phyloP scores from a whole-genome alignment of 495 filamentous ascomycete genomes.

The Penicillium roqueforti region DNA sequence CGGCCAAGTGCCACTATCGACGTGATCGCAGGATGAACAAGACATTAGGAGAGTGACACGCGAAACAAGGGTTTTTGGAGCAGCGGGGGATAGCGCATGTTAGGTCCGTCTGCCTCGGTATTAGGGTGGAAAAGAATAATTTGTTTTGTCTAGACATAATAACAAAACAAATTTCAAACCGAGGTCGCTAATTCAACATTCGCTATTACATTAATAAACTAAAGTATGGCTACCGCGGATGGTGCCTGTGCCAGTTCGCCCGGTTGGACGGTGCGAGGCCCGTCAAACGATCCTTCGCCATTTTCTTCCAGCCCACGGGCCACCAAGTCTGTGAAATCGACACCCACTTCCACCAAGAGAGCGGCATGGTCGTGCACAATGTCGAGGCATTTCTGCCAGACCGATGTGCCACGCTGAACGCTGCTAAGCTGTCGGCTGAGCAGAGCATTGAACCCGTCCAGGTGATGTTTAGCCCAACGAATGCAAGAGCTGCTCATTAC shows the following conservation, averaged over 20 bases:
- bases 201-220: not conserved
- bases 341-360: slow-evolving; percentile 76
- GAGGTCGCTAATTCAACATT: slow-evolving; percentile 4
- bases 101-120: not conserved
- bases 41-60: too few relatives aligned
- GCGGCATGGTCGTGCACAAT: slow-evolving; percentile 74
- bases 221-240: slow-evolving; percentile 3
- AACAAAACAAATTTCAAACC: not conserved
- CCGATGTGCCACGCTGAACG: slow-evolving; percentile 60
- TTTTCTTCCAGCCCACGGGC: slow-evolving; percentile 35
- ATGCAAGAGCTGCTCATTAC: slow-evolving; percentile 87
- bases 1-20: too few relatives aligned
- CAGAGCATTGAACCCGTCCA: slow-evolving; percentile 83
- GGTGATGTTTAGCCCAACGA: slow-evolving; percentile 90
- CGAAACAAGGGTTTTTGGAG: too few relatives aligned
- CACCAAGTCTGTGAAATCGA: slow-evolving; percentile 82
- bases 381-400: slow-evolving; percentile 80
- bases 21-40: too few relatives aligned
- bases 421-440: slow-evolving; percentile 79
- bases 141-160: too few relatives aligned
- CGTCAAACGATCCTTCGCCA: slow-evolving; percentile 17
- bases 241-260: slow-evolving; percentile 17
- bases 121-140: not conserved
- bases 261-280: slow-evolving; percentile 22
- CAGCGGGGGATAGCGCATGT: not conserved